A percentile compares a stretch with the other conserved stretches of the same genome.
These are phyloP conservation scores for Petunia axillaris DNA, from an alignment of 257 asterid genomes.

Conservation along the genomic window DNA sequence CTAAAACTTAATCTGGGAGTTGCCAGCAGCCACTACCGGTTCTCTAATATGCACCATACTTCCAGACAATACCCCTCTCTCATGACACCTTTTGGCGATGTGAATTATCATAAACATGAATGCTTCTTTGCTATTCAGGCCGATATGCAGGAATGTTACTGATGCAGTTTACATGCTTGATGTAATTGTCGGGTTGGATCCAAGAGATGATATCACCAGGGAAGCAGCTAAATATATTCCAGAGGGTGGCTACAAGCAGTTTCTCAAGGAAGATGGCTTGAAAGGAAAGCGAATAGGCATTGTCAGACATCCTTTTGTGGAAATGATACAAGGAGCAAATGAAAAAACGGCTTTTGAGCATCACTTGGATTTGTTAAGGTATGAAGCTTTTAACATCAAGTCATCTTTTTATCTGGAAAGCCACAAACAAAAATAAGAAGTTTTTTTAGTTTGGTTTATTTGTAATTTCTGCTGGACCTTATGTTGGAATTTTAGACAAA, in stretches of 20 bases:
- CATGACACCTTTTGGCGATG: not conserved
- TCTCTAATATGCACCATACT: not conserved
- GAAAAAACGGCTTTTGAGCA: conserved; percentile 30
- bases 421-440: not conserved
- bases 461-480: not conserved
- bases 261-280: conserved; percentile 43
- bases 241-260: conserved; percentile 45
- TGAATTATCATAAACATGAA: not conserved
- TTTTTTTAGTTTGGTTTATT: not conserved
- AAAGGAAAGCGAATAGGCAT: conserved; percentile 53
- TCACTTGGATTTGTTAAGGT: conserved; percentile 43
- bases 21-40: not conserved
- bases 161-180: conserved; percentile 60
- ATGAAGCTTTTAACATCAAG: conserved; percentile 23
- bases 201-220: conserved; percentile 40
- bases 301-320: conserved; percentile 35
- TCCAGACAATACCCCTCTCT: not conserved
- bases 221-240: conserved; percentile 50
- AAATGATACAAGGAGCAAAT: conserved; percentile 15
- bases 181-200: conserved; percentile 51
- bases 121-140: conserved; percentile 33
- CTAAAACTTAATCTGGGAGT: not conserved
- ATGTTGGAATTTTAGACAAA: conserved; percentile 33
- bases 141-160: conserved; percentile 52
- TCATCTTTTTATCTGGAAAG: conserved; percentile 35